phyloP scores from a whole-genome alignment of 768 basidiomycete species.

The Tylopilus sp. region DNA sequence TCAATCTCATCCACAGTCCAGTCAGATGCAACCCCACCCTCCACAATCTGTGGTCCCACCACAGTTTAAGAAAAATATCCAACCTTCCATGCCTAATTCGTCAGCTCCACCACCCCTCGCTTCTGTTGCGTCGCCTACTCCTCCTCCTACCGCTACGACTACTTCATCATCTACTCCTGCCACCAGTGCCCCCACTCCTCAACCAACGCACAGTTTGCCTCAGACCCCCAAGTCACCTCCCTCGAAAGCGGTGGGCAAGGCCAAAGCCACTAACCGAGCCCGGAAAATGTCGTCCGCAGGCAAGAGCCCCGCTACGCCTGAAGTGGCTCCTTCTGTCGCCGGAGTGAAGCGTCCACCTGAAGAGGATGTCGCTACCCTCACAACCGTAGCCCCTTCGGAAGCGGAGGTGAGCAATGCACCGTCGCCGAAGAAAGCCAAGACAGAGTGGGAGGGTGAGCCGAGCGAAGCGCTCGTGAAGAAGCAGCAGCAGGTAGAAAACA shows the following conservation, averaged over 20 bases:
- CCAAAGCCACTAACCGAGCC: constrained; percentile 33
- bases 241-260: constrained; percentile 46
- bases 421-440: constrained; percentile 69
- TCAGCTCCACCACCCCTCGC: constrained; percentile 13
- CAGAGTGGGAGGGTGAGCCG: constrained; percentile 64
- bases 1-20: constrained; percentile 11
- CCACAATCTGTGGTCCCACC: constrained; percentile 7
- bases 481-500: constrained; percentile 37
- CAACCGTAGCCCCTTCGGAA: constrained; percentile 32
- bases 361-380: constrained; percentile 29
- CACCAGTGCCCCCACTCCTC: constrained; percentile 39
- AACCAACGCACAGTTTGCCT: constrained; percentile 49
- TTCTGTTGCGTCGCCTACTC: constrained; percentile 34
- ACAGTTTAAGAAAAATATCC: constrained; percentile 17
- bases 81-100: constrained; percentile 19
- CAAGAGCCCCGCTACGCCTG: constrained; percentile 33
- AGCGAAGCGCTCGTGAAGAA: constrained; percentile 46
- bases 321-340: constrained; percentile 29
- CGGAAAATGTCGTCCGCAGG: constrained; percentile 33
- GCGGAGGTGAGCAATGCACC: constrained; percentile 44
- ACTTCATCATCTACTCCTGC: constrained; percentile 51
- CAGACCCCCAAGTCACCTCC: constrained; percentile 72
- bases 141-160: constrained; percentile 39
- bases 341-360: constrained; percentile 35
- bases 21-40: constrained; percentile 3